phyloP scores from a whole-genome alignment of 2,329 filamentous ascomycete species.

The Phyllosticta ampelicida region DNA sequence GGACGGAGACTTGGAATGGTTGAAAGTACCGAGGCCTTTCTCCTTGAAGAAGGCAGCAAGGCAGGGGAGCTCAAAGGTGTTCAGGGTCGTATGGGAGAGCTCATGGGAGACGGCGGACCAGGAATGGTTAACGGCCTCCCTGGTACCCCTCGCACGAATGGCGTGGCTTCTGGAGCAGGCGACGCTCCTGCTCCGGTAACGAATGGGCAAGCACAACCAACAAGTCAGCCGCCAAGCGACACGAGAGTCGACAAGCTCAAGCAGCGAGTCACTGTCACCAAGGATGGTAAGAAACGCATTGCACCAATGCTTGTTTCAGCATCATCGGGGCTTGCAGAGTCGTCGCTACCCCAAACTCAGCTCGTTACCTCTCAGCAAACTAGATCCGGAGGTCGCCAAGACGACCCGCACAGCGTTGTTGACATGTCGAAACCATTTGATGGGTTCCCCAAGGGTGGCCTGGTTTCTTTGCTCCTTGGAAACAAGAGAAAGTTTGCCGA shows the following conservation, averaged over 20 bases:
- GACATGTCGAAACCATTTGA: constrained; percentile 93
- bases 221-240: constrained; percentile 32
- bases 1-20: constrained; percentile 83
- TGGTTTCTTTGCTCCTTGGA: constrained; percentile 75
- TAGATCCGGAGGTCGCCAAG: constrained; percentile 51
- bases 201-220: constrained; percentile 30
- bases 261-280: constrained; percentile 85
- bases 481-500: constrained; percentile 80
- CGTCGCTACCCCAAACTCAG: constrained; percentile 79
- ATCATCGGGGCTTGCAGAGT: constrained; percentile 74
- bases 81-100: constrained; percentile 91
- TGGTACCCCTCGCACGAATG: constrained; percentile 34
- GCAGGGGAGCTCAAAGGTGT: constrained; percentile 81
- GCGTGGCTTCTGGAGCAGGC: constrained; percentile 19
- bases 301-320: constrained; percentile 79
- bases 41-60: constrained; percentile 84
- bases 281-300: constrained; percentile 94
- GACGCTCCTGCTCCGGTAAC: constrained; percentile 18
- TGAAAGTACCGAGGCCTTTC: constrained; percentile 80
- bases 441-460: constrained; percentile 78
- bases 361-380: constrained; percentile 65
- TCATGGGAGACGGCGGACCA: constrained; percentile 69
- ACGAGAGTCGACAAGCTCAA: constrained; percentile 63
- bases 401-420: constrained; percentile 69
- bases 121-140: constrained; percentile 42